Base-by-base conservation (phyloP, 2,329 filamentous ascomycete species). In the Exophiala mesophila region DNA sequence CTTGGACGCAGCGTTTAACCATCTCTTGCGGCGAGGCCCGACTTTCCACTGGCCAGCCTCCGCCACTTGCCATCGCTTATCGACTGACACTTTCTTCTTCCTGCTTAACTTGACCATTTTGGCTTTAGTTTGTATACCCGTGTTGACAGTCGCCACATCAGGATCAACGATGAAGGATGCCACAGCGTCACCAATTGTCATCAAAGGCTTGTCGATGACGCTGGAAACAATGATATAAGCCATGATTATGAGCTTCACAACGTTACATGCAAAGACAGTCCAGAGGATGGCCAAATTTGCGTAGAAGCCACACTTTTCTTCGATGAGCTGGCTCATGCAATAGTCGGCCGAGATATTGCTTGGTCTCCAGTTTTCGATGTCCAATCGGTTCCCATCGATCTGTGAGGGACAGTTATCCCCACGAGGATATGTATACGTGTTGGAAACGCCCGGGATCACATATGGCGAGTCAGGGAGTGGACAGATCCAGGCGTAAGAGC, bases 151-250 rank as follows among this genome's bases (percentile, higher is more conserved):
- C 2, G 44, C 56, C 0, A 38, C 35, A 42, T 66, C 64, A 0
- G 56, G 57, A 2, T 37, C 21, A 7, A 48, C 43, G 2, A 59
- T 24, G 19, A 59, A 60, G 1, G 55, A 57, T 3, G 55, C 48
- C 3, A 60, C 21, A 1, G 57, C 55, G 42, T 60, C 58, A 2
- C 57, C 56, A 28, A 52, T 21, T 2, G 56, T 60, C n/a, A 59
- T 47, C 1, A 64, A 39, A 2, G 59, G 51, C 6, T 41, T n/a
- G 3, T 44, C 35, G 5, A 24, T 24, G 17, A 42, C 18, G 5
- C 12, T 16, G 26, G 36, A 48, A 18, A 38, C 15, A 5, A 41
- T 34, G 7, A 44, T 16, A 12, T 36, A 20, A n/a, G 5, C 26
- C 48, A 51, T 51, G 26, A 41, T 28, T 7, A 41, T 9, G 12